Conservation (phyloP, 257 asterid genomes). For the Datura wrightii region DNA sequence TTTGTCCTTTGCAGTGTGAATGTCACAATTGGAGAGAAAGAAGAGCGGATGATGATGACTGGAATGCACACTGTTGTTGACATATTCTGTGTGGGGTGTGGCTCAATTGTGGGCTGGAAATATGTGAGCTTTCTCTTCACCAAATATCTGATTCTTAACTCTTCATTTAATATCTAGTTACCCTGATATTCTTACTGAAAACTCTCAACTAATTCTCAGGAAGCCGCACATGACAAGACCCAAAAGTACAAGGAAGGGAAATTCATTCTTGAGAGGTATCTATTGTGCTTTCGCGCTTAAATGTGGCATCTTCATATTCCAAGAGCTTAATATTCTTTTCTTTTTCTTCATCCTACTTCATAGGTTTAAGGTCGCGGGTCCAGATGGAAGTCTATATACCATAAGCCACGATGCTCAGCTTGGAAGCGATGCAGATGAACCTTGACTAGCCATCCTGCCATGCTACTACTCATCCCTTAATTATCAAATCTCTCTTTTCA, state of each 20-base stretch:
- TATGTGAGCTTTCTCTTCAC: slow-evolving; percentile 53
- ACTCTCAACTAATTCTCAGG: slow-evolving; percentile 47
- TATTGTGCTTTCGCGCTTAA: neutral
- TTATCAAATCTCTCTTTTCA: slow-evolving; percentile 37
- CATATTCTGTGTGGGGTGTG: slow-evolving; percentile 83
- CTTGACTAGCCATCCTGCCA: slow-evolving; percentile 29
- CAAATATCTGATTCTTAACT: neutral
- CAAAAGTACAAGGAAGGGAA: slow-evolving; percentile 88
- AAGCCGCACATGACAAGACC: slow-evolving; percentile 59
- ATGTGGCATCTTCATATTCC: neutral
- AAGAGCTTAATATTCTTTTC: neutral
- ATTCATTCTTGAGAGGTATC: slow-evolving; percentile 81
- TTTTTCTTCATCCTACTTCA: slow-evolving; percentile 2
- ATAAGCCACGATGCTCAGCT: slow-evolving; percentile 46
- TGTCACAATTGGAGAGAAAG: slow-evolving; percentile 70
- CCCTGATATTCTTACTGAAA: slow-evolving; percentile 21
- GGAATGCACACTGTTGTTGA: slow-evolving; percentile 86
- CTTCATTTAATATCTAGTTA: slow-evolving; percentile 12
- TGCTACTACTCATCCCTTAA: slow-evolving; percentile 28
- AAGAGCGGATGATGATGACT: slow-evolving; percentile 78
- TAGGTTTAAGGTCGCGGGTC: slow-evolving; percentile 77
- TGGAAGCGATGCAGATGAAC: slow-evolving; percentile 60
- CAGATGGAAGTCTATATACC: slow-evolving; percentile 68
- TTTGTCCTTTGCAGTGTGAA: slow-evolving; percentile 57
- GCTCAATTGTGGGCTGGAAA: slow-evolving; percentile 89